phyloP scores from a whole-genome alignment of 2,329 filamentous ascomycete genomes.

The Phialophora macrospora region DNA sequence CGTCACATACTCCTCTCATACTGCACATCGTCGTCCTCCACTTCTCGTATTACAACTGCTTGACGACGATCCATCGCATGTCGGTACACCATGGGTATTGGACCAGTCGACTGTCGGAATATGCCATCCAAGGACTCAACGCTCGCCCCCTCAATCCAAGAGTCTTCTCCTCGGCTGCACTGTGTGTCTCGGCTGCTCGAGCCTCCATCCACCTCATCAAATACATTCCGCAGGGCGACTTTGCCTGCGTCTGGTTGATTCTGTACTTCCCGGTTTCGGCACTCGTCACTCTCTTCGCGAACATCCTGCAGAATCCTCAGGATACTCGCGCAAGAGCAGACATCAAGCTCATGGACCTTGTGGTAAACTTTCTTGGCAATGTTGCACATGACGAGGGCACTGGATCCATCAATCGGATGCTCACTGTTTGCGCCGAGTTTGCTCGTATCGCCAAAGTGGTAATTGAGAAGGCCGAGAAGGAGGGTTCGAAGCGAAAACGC shows the following conservation, averaged over 20 bases:
- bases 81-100: conserved; percentile 97
- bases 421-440: conserved; percentile 93
- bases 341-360: conserved; percentile 85
- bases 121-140: conserved; percentile 92
- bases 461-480: conserved; percentile 88
- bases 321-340: conserved; percentile 88
- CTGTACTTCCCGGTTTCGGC: conserved; percentile 96
- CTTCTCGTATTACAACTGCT: conserved; percentile 95
- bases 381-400: conserved; percentile 88
- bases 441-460: conserved; percentile 90
- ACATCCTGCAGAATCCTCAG: conserved; percentile 92
- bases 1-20: conserved; percentile 88
- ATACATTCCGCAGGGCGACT: conserved; percentile 94
- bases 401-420: conserved; percentile 89
- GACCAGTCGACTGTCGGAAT: conserved; percentile 93
- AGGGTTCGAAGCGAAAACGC: conserved; percentile 80
- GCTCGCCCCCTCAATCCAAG: conserved; percentile 87
- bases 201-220: conserved; percentile 93
- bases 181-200: conserved; percentile 90
- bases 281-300: conserved; percentile 91
- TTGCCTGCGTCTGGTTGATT: conserved; percentile 93
- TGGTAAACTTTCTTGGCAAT: conserved; percentile 89
- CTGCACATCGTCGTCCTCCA: conserved; percentile 93
- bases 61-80: conserved; percentile 98
- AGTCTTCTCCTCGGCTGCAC: conserved; percentile 88